Conservation (phyloP, 129 eudicot genomes). For the Flaveria linearis region DNA sequence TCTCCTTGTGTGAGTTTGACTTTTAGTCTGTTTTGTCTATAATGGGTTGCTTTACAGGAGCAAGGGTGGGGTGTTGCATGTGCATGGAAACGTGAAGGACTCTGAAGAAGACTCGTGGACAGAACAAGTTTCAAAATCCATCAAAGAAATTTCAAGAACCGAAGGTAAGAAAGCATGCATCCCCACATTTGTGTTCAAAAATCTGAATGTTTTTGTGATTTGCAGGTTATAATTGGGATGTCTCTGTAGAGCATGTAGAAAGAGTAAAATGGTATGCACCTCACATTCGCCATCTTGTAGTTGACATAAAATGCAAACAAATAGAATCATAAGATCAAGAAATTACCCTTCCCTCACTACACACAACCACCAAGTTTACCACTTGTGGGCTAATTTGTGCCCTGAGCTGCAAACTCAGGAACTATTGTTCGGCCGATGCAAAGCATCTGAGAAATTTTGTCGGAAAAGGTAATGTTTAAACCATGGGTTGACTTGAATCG, state of each 20-base stretch:
- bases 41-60: slow-evolving; percentile 42
- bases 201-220: slow-evolving; percentile 17
- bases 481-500: not conserved
- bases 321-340: slow-evolving; percentile 33
- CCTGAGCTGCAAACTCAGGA: not conserved
- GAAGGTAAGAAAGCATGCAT: slow-evolving; percentile 59
- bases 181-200: not conserved
- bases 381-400: not conserved
- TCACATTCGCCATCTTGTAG: slow-evolving; percentile 94
- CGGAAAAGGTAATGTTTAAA: not conserved
- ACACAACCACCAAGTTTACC: not conserved
- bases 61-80: slow-evolving; percentile 80
- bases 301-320: slow-evolving; percentile 64
- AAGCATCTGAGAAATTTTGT: not conserved
- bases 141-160: slow-evolving; percentile 57
- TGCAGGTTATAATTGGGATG: slow-evolving; percentile 77
- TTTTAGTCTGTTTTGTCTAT: not conserved
- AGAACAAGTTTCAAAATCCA: slow-evolving; percentile 54
- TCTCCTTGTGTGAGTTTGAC: slow-evolving; percentile 1
- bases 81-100: slow-evolving; percentile 92
- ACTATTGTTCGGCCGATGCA: not conserved
- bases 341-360: not conserved
- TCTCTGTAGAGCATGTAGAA: slow-evolving; percentile 70
- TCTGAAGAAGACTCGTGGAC: slow-evolving; percentile 77
- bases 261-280: slow-evolving; percentile 98